Conservation (phyloP, 208 protist species). For the Trichomonas gallinae region DNA sequence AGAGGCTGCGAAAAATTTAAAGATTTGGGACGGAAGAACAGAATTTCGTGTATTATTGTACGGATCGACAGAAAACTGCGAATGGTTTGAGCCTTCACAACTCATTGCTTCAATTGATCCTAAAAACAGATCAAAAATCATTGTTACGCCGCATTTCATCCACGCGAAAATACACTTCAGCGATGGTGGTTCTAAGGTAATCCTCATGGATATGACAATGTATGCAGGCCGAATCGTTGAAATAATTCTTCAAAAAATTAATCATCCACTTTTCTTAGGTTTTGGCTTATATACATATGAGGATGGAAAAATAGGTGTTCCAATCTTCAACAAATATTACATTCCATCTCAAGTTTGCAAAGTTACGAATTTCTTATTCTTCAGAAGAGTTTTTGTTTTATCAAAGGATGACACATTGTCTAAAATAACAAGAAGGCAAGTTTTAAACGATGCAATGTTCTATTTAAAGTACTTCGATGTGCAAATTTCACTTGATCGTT, state of each 20-base stretch:
- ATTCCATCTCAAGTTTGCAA: neutral
- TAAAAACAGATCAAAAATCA: neutral
- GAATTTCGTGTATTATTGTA: neutral
- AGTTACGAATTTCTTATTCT: neutral
- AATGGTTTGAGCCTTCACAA: neutral
- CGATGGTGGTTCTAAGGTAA: neutral
- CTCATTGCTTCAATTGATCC: neutral
- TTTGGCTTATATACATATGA: neutral
- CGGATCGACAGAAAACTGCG: neutral
- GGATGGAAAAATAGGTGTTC: neutral
- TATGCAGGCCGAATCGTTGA: neutral
- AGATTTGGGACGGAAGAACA: neutral
- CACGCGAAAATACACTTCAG: neutral
- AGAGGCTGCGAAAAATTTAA: neutral
- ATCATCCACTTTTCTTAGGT: neutral
- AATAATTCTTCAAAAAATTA: neutral
- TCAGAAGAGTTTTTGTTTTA: neutral
- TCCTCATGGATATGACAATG: neutral
- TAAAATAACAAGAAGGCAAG: neutral
- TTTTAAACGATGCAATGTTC: neutral
- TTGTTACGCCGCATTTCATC: neutral
- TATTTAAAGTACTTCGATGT: neutral
- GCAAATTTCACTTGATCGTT: neutral
- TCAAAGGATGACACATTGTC: neutral
- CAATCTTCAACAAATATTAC: neutral